Evolutionary conservation across 345 rosid genomes (phyloP), one percentile per base, ranked within the genome.

Genomic region (Anacardium occidentale): DNA sequence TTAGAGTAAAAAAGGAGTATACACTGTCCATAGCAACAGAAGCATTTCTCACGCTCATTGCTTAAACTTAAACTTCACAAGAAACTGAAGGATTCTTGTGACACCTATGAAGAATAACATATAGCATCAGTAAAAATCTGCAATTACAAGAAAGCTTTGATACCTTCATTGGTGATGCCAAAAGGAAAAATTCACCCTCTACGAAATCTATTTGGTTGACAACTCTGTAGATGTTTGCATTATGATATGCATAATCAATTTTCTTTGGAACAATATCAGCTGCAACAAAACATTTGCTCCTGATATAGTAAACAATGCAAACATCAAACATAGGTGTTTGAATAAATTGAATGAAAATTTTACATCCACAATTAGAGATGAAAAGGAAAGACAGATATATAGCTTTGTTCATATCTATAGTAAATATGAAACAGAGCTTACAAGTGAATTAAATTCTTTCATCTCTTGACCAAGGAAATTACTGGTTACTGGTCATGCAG

Each of bases 161-260:
- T 81, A 89, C 98, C 98, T 92, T 89, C 77, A 92, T 76, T 61
- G 75, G 83, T 64, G 84, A 83, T 0, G 99, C 96, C 84, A 92
- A 74, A 63, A 66, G 73, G 75, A 92, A 95, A 75, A 86, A 91
- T 82, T 92, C 91, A 40, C 96, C 99, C 37, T 40, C 76, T 26
- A 92, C 40, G 75, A 95, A 95, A 80, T 95, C 97, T 75, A 95
- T 92, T 55, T 66, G 80, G 78, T 87, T 90, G 76, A 75, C 80
- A 69, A 92, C 93, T 67, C 89, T 96, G 73, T 92, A 95, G 29
- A 95, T 78, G 68, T 83, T 72, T 62, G 99, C 99, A 74, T 95
- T 95, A 73, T 92, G 94, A 68, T 74, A 63, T 18, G 98, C 98
- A 81, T 81, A 95, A 45, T 80, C 90, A 48, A 95, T 86, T 88